Conservation (phyloP, 2,329 filamentous ascomycete genomes). For the Dactylellina leptospora region DNA sequence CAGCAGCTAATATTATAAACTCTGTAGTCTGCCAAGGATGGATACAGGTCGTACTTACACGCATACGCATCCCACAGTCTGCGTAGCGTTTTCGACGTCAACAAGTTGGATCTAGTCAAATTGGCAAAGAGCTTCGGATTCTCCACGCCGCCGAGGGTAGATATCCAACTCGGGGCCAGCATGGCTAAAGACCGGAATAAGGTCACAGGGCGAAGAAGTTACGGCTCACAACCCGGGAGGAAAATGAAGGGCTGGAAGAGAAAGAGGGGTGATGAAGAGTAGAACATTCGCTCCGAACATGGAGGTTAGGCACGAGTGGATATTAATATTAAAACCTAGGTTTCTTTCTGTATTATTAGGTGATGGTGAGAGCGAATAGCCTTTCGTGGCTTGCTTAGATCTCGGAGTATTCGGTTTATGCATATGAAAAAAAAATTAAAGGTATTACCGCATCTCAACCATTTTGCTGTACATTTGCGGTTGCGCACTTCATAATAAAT, state of each 20-base stretch:
- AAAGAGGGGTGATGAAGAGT: conserved; percentile 59
- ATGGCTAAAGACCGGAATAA: conserved; percentile 77
- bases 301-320: no score
- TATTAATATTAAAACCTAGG: no score
- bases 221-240: conserved; percentile 75
- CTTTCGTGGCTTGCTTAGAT: no score
- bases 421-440: no score
- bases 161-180: conserved; percentile 80
- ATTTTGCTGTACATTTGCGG: no score
- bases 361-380: no score
- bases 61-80: conserved; percentile 89
- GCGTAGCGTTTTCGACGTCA: conserved; percentile 82
- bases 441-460: no score
- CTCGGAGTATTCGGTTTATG: no score
- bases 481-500: no score
- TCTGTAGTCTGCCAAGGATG: conserved; percentile 47
- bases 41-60: conserved; percentile 90
- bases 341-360: no score
- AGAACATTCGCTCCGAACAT: no score
- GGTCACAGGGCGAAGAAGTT: conserved; percentile 71
- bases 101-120: conserved; percentile 82
- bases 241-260: conserved; percentile 68
- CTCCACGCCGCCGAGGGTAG: conserved; percentile 76
- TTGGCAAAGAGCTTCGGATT: conserved; percentile 88
- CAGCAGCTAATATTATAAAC: neutral